Percentiles rank a stretch among this genome's conserved stretches.
Evolutionary conservation across 768 basidiomycete species (phyloP).

Genomic region (Termitomyces bulborhizus): DNA sequence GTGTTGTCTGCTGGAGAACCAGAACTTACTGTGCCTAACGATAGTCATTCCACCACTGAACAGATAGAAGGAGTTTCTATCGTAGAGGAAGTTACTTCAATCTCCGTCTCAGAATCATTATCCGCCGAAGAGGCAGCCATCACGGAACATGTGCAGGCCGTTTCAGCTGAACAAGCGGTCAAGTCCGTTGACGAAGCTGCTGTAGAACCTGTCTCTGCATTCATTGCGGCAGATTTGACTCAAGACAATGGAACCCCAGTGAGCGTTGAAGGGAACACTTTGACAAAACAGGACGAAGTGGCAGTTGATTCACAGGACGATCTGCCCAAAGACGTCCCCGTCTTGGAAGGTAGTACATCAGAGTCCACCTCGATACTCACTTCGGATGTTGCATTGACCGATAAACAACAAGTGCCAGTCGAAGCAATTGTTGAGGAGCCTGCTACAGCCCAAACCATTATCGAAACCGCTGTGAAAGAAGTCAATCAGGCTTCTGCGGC

Average conservation of each 20-base stretch:
- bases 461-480: neutral
- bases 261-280: neutral
- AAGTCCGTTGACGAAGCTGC: neutral
- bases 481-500: neutral
- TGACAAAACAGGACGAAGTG: neutral
- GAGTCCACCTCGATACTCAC: neutral
- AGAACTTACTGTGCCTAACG: neutral
- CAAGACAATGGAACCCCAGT: neutral
- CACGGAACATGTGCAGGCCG: neutral
- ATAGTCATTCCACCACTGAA: neutral
- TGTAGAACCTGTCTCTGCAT: neutral
- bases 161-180: neutral
- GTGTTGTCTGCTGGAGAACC: neutral
- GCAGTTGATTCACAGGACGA: neutral
- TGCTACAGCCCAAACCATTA: neutral
- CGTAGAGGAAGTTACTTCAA: neutral
- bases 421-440: neutral
- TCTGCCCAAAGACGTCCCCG: neutral
- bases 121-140: neutral
- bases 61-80: neutral
- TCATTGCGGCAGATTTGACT: neutral
- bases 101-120: neutral
- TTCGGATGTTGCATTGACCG: neutral
- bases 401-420: neutral
- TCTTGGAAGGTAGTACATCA: neutral